Base-by-base conservation (phyloP, 2,329 filamentous ascomycete genomes). In the Cercospora sp. region DNA sequence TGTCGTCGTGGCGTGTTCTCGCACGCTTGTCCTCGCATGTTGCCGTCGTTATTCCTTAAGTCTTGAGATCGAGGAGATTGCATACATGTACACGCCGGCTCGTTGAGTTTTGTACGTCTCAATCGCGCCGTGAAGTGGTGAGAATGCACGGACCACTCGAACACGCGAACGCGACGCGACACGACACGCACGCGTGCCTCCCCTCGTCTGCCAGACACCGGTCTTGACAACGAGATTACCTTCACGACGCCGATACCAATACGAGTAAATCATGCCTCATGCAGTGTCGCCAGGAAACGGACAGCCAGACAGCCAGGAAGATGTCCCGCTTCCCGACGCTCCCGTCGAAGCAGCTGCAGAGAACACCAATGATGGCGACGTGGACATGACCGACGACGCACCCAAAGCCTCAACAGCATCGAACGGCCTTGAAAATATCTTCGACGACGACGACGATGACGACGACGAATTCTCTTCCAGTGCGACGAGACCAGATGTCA, bases 401-500 rank as follows among this genome's bases (percentile, higher is more conserved):
- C 63, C 30, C 37, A 43, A 60, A 61, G n/a, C 61, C 32, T 34
- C 70, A 13, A 66, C 67, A 28, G 24, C 70, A 13, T 51, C 66
- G 57, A 66, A 69, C 58, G 30, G 67, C 63, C 65, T 90, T 18
- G 87, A 89, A 70, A 85, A 87, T 64, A 81, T 90, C 63, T 89
- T 90, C 73, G 82, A 87, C 70, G 84, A 84, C 67, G 85, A 86
- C 43, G 85, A 86, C 59, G 80, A 81, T 53, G 86, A 88, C 60
- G 83, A 85, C n/a, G 71, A 73, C 40, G 87, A 88, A 67, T 88
- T 87, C 72, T 80, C 85, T 5, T 87, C 86, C 5, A 87, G 84
- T 70, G 83, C 82, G n/a, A 79, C 80, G 30, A 83, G 82, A 62
- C 78, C 82, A 65, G 77, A 82, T 71, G 76, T 82, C 73, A 74